Evolutionary conservation across 148 eudicot genomes (phyloP), one percentile per base, ranked within the genome.

Genomic region (Rhododendron williamsianum): DNA sequence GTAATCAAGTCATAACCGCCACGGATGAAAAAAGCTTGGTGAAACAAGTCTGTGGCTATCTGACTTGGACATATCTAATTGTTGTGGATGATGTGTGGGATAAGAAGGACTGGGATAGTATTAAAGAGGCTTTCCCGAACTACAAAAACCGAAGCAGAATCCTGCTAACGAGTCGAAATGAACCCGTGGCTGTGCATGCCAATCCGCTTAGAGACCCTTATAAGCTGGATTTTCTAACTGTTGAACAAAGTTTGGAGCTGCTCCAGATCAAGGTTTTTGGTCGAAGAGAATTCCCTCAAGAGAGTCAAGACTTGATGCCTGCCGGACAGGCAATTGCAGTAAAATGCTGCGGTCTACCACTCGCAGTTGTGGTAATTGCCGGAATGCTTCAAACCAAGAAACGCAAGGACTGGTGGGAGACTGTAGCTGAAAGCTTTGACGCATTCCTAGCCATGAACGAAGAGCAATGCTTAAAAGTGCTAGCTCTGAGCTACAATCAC

Each of bases 71-170:
- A 69, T 89, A 84, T 86, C 35, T 89, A 6, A 72, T 89, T 63
- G 81, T 89, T 41, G 8, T 89, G 36, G 90, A 89, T 56, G 90
- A 89, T 69, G 84, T 89, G 46, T 89, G 90, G 90, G 63, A 69
- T 0, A 18, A 19, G 2, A 30, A 72, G 0, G 84, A 84, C 23
- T 87, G 89, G 90, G 88, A 89, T 78, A 87, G 73, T 30, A 58
- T 89, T 3, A 82, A 85, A 69, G 3, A 27, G 27, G 86, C 83
- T 52, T 89, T 89, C 46, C 84, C 89, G 0, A 30, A 87, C 4
- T 3, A 23, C 21, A 30, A 67, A 0, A 87, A 60, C 9, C 63
- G 86, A 10, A 90, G 89, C 45, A 88, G 91, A 78, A 87, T 90
- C 13, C 1, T 90, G 19, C 30, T 90, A 18, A 90, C 91, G 2